Percentiles rank a stretch among this genome's conserved stretches.
Conservation (phyloP, 2,329 filamentous ascomycete species). For the Penicillium hesseltinei region DNA sequence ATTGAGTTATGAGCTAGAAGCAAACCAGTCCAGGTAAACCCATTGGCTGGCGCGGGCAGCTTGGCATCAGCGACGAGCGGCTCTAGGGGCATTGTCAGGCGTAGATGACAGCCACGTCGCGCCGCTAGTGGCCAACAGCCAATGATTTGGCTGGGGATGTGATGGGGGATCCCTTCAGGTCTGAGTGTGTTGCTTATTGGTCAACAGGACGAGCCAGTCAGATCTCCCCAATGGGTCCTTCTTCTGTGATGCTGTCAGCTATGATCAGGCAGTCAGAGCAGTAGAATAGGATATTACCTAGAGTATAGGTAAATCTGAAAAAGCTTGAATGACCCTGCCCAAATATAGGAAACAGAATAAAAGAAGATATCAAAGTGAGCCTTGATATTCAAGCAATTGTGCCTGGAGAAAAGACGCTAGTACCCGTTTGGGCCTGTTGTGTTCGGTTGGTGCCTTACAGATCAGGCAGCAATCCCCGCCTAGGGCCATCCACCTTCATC, state of each 20-base stretch:
- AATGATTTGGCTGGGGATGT: constrained; percentile 22
- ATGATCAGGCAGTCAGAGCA: background rate
- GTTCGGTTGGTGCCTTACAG: background rate
- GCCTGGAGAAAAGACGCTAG: background rate
- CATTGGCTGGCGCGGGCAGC: constrained; percentile 14
- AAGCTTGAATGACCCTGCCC: background rate
- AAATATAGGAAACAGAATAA: background rate
- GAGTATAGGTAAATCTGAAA: background rate
- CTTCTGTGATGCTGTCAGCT: background rate
- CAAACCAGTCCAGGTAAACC: background rate
- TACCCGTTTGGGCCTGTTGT: constrained; percentile 2
- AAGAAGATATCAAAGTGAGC: background rate
- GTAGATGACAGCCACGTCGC: constrained; percentile 12
- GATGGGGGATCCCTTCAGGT: constrained; percentile 13
- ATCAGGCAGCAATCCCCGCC: constrained; percentile 15
- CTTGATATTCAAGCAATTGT: background rate
- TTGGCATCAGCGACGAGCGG: constrained; percentile 24
- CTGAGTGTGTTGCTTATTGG: constrained; percentile 17
- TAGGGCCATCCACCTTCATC: constrained; percentile 16
- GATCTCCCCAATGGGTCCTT: background rate
- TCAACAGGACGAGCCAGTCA: constrained; percentile 2
- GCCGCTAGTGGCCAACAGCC: constrained; percentile 15
- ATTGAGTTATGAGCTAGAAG: background rate
- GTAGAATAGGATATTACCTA: background rate
- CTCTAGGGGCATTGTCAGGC: constrained; percentile 23